Evolutionary conservation across 164 flowering plant genomes (phyloP).

Genomic region (Vitis cinerea): DNA sequence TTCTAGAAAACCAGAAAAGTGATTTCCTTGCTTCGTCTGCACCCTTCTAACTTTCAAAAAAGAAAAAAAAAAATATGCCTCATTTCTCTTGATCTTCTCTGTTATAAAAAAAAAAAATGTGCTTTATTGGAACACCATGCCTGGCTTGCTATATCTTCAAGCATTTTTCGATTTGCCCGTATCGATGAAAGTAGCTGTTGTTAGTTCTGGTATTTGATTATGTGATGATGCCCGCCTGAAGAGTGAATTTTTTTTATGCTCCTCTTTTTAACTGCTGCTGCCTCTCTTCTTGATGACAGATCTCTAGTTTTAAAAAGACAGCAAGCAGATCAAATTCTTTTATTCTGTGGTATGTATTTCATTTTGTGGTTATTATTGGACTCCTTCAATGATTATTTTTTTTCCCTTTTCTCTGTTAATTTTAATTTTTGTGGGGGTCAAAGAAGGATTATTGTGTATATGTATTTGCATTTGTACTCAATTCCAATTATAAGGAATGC

Average conservation of each 20-base stretch:
- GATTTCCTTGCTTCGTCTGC: slow-evolving; percentile 5
- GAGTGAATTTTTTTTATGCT: slow-evolving; percentile 27
- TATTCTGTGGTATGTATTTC: slow-evolving; percentile 32
- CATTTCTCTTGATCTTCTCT: slow-evolving; percentile 6
- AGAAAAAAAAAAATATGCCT: background rate
- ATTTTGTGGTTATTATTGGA: slow-evolving; percentile 7
- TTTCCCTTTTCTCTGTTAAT: slow-evolving; percentile 2
- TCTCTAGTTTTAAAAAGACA: slow-evolving; percentile 21
- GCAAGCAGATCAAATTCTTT: slow-evolving; percentile 46
- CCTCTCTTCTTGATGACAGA: slow-evolving; percentile 22
- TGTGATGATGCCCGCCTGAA: slow-evolving; percentile 27
- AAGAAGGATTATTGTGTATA: slow-evolving; percentile 22
- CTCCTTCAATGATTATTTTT: background rate
- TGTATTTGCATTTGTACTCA: slow-evolving; percentile 24
- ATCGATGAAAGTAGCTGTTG: slow-evolving; percentile 21
- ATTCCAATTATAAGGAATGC: slow-evolving; percentile 13
- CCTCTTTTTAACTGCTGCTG: slow-evolving; percentile 22
- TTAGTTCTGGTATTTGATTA: slow-evolving; percentile 15
- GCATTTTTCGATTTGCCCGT: slow-evolving; percentile 17
- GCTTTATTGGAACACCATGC: slow-evolving; percentile 10
- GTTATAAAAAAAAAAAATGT: slow-evolving; percentile 1
- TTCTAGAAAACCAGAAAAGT: slow-evolving; percentile 39
- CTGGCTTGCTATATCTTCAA: slow-evolving; percentile 15
- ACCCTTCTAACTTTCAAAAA: no score
- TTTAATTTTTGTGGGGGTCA: no score